Conservation (phyloP, 108 stramenopile genomes). For the Skeletonema marinoi region DNA sequence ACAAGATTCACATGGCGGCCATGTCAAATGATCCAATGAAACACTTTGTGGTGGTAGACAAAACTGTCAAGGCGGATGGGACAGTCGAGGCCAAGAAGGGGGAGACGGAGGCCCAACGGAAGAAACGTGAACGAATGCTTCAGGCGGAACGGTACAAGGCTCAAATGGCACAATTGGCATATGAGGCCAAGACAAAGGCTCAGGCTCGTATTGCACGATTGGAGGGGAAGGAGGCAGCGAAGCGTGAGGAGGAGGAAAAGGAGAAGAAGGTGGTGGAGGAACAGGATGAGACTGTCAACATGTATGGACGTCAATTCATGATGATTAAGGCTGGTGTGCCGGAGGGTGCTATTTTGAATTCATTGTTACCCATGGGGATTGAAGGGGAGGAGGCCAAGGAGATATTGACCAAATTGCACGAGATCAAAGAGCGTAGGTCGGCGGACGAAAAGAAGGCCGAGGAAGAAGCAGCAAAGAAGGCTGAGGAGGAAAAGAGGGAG, state of each 20-base stretch:
- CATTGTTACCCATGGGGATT: conserved; percentile 36
- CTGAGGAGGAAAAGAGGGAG: conserved; percentile 15
- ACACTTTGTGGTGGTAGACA: conserved; percentile 32
- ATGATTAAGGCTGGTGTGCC: conserved; percentile 58
- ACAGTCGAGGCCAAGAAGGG: conserved; percentile 39
- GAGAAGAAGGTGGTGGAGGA: conserved; percentile 31
- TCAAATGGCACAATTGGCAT: conserved; percentile 50
- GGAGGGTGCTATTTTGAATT: conserved; percentile 40
- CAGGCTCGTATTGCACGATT: conserved; percentile 30
- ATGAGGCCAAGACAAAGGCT: conserved; percentile 44
- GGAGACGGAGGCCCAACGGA: conserved; percentile 47
- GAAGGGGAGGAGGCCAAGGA: conserved; percentile 47
- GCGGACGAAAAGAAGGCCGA: conserved; percentile 30
- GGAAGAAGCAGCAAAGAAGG: conserved; percentile 23
- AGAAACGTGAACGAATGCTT: conserved; percentile 41
- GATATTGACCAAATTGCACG: conserved; percentile 28
- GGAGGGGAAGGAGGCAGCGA: conserved; percentile 39
- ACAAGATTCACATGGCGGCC: conserved; percentile 18
- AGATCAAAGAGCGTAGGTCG: conserved; percentile 19
- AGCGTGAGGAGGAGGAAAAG: conserved; percentile 41
- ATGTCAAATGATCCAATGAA: conserved; percentile 39
- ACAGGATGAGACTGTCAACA: conserved; percentile 43
- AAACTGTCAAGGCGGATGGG: conserved; percentile 31
- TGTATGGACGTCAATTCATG: conserved; percentile 45
- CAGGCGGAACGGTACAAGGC: conserved; percentile 42